Base-by-base conservation (phyloP, 192 early-diverging fungal genomes). In the Backusella tuberculispora region DNA sequence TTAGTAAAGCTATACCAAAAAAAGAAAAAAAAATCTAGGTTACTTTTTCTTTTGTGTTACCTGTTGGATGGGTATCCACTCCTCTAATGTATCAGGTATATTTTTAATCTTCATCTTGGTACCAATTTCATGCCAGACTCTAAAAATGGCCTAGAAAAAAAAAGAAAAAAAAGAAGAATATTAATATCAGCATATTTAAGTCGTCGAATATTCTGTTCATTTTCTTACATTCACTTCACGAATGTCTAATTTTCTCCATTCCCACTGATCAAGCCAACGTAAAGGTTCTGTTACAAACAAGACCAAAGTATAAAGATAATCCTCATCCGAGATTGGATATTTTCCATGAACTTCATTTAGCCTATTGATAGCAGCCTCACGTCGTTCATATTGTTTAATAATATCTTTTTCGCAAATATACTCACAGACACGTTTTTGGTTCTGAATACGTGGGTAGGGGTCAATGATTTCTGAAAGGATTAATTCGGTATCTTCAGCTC, bases 331-430 rank as follows among this genome's bases (percentile, higher is more conserved):
- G 45, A 85, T 87, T 6, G 21, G 19, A 24, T 87, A 85, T 44
- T 85, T 78, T 13, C 76, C 80, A 71, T 86, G 85, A 15, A 86
- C 76, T 24, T 78, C 77, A 41, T 86, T 86, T 14, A 86, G 19
- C 12, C 82, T 76, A 21, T 80, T 74, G 26, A 76, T 42, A 12
- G 85, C 81, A 5, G 48, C 13, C 5, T 50, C 19, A 2, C 17
- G 14, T 6, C 85, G 47, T 15, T 66, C 78, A 12, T 75, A 74
- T 43, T 69, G 53, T 17, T 72, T 50, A 17, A 74, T 65, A 2
- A 75, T 69, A 19, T 73, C 69, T 7, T 76, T 65, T 9, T 74
- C 73, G 8, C 77, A 71, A 1, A 74, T 76, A 64, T 63, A 40
- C 19, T 63, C 43, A 65, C 48, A 44, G 2, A 29, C 7, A 64